Evolutionary conservation across 2,329 filamentous ascomycete species (phyloP).

Genomic region (Alternaria brassicicola): DNA sequence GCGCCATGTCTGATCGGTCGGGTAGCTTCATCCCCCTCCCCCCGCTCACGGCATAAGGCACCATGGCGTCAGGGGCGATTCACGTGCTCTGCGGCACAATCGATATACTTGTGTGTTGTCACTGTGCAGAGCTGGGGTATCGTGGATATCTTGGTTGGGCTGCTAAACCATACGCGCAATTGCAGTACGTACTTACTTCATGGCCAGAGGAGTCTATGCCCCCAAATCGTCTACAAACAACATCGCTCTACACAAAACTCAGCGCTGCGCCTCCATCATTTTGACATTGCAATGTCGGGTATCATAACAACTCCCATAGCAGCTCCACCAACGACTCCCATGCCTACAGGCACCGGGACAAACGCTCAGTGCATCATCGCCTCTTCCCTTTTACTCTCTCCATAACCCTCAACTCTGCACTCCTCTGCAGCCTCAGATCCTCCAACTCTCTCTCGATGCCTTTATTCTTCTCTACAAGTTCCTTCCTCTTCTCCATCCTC

Average conservation of each 20-base stretch:
- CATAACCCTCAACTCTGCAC: slow-evolving; percentile 53
- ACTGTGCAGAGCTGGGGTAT: background rate
- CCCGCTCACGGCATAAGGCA: background rate
- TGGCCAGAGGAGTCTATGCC: background rate
- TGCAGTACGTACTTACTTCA: background rate
- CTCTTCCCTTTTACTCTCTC: slow-evolving; percentile 49
- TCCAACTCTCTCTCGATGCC: slow-evolving; percentile 52
- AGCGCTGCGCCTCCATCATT: background rate
- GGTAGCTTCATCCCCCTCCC: background rate
- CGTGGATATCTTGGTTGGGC: background rate
- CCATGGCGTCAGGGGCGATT: background rate
- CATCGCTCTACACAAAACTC: background rate
- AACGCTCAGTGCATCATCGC: slow-evolving; percentile 8
- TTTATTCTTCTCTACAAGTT: slow-evolving; percentile 51
- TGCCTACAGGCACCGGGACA: background rate
- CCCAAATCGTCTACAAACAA: background rate
- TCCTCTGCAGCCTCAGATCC: slow-evolving; percentile 52
- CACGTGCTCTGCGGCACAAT: background rate
- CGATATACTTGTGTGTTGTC: background rate
- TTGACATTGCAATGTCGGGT: slow-evolving; percentile 16
- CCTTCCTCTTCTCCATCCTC: slow-evolving; percentile 49
- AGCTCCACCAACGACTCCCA: background rate
- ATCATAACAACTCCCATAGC: slow-evolving; percentile 4
- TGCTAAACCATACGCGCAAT: background rate
- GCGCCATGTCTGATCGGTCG: background rate